These are phyloP conservation scores for Schizophyllum commune DNA, from an alignment of 1,284 basidiomycete genomes.

Conservation along the genomic window DNA sequence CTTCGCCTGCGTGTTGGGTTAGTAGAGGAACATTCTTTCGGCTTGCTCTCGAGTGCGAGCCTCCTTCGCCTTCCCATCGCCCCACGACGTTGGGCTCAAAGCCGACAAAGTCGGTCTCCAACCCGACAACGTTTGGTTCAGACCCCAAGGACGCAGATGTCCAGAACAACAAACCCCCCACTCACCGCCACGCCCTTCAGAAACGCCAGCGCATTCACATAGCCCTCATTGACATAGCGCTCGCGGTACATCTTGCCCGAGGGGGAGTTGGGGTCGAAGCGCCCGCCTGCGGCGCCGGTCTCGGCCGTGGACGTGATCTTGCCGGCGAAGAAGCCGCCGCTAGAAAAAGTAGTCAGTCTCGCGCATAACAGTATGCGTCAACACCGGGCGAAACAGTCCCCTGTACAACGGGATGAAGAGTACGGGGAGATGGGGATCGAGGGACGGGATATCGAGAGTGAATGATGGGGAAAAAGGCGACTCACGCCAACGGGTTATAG, in stretches of 20 bases:
- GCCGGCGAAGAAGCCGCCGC: slow-evolving; percentile 38
- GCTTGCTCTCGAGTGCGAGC: too few relatives aligned
- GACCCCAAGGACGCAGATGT: too few relatives aligned
- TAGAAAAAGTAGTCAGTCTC: slow-evolving; percentile 6
- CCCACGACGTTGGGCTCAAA: too few relatives aligned
- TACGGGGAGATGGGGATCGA: too few relatives aligned
- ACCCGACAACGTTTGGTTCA: too few relatives aligned
- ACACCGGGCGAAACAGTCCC: too few relatives aligned
- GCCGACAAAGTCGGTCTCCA: too few relatives aligned
- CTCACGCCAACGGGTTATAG: slow-evolving; percentile 13
- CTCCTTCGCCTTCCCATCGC: too few relatives aligned
- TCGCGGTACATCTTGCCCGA: slow-evolving; percentile 33
- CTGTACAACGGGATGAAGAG: too few relatives aligned
- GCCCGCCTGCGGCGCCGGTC: slow-evolving; percentile 20
- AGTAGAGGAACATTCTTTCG: too few relatives aligned
- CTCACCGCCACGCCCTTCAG: slow-evolving; percentile 31
- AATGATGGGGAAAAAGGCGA: neutral
- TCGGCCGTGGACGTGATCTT: slow-evolving; percentile 28
- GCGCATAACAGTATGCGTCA: neutral
- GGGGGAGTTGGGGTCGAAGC: slow-evolving; percentile 24
- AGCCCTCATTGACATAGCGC: slow-evolving; percentile 37
- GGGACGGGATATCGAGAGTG: too few relatives aligned
- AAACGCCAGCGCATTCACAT: slow-evolving; percentile 37
- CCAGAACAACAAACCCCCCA: too few relatives aligned
- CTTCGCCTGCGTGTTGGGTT: slow-evolving; percentile 29